phyloP scores from a whole-genome alignment of 305 asterid species.

The Fraxinus baroniana region DNA sequence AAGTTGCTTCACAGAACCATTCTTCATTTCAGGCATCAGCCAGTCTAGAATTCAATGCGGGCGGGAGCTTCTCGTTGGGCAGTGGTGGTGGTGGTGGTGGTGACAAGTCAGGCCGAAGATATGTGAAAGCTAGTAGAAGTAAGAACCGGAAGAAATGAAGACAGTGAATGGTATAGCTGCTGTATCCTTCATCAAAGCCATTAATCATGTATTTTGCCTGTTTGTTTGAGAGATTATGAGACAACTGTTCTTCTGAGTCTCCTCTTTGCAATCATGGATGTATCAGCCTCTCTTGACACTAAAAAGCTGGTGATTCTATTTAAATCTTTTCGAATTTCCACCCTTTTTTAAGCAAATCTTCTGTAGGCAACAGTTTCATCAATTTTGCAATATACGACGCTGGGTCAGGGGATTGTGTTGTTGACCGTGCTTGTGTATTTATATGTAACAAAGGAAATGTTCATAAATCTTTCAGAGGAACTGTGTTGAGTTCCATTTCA shows the following conservation, averaged over 20 bases:
- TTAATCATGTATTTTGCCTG: background rate
- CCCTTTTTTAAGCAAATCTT: constrained; percentile 15
- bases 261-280: background rate
- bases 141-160: constrained; percentile 56
- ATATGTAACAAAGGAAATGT: constrained; percentile 12
- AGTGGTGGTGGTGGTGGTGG: constrained; percentile 54
- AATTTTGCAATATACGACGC: constrained; percentile 22
- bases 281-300: background rate
- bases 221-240: constrained; percentile 1
- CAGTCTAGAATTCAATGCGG: constrained; percentile 56
- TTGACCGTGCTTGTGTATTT: constrained; percentile 14
- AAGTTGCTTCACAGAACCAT: constrained; percentile 43
- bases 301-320: background rate
- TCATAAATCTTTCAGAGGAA: background rate
- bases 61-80: constrained; percentile 83
- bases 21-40: constrained; percentile 54
- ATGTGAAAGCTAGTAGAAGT: constrained; percentile 45
- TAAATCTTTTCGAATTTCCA: background rate
- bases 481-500: background rate
- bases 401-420: constrained; percentile 20
- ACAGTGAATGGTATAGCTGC: constrained; percentile 6
- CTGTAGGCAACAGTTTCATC: constrained; percentile 32
- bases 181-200: background rate
- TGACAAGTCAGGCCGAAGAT: constrained; percentile 68
- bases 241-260: background rate